phyloP scores from a whole-genome alignment of 2,329 filamentous ascomycete genomes.

The Emmonsia crescens region DNA sequence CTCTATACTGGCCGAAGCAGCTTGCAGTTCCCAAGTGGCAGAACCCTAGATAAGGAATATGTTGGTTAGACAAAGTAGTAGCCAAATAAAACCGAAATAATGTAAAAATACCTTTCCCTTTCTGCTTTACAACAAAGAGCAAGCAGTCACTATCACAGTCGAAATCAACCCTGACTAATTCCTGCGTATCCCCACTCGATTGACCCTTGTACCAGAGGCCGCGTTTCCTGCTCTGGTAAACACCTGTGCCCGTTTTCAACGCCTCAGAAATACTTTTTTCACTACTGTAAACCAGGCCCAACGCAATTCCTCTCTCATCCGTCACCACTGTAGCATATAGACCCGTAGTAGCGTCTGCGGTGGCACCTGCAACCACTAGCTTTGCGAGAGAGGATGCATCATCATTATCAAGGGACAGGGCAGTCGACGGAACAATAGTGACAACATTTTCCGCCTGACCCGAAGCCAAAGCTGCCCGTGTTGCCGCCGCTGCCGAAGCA shows the following conservation, averaged over 20 bases:
- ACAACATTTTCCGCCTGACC: slow-evolving; percentile 45
- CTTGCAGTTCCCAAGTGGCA: slow-evolving; percentile 87
- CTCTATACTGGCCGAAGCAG: slow-evolving; percentile 78
- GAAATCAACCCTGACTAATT: slow-evolving; percentile 70
- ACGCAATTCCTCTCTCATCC: slow-evolving; percentile 70
- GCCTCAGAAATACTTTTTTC: slow-evolving; percentile 82
- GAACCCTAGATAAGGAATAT: slow-evolving; percentile 46
- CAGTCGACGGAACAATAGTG: slow-evolving; percentile 61
- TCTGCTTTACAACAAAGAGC: slow-evolving; percentile 80
- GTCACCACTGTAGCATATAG: slow-evolving; percentile 84
- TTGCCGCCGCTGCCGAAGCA: slow-evolving; percentile 28
- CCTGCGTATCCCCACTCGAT: slow-evolving; percentile 85
- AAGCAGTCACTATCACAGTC: slow-evolving; percentile 94
- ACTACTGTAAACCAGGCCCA: slow-evolving; percentile 91
- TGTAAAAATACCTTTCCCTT: slow-evolving; percentile 52
- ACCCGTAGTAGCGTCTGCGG: slow-evolving; percentile 70
- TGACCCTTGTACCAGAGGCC: slow-evolving; percentile 96
- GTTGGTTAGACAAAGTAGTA: slow-evolving; percentile 7
- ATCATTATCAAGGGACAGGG: slow-evolving; percentile 57
- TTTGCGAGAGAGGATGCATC: slow-evolving; percentile 50
- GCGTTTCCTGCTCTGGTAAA: slow-evolving; percentile 92
- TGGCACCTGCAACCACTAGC: slow-evolving; percentile 63
- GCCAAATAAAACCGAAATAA: background rate
- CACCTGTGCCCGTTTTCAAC: slow-evolving; percentile 66
- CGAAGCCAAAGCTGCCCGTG: slow-evolving; percentile 39